These are phyloP conservation scores for Hemileccinum impolitum DNA, from an alignment of 768 basidiomycete species.

Conservation along the genomic window DNA sequence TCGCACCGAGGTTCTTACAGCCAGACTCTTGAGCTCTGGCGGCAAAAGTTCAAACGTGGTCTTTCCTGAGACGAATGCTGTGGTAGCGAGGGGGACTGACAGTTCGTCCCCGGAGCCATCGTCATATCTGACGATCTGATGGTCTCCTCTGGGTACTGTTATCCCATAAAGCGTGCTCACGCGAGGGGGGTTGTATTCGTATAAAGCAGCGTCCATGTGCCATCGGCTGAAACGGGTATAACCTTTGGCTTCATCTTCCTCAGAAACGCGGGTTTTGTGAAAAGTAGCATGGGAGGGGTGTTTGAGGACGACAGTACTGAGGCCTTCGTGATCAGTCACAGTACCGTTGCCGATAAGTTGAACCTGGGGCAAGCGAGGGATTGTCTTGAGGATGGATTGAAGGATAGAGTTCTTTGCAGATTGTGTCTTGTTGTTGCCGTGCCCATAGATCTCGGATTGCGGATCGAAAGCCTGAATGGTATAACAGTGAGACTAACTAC, in stretches of 20 bases:
- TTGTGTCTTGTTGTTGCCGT: constrained; percentile 86
- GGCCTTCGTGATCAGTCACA: constrained; percentile 77
- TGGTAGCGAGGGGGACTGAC: constrained; percentile 80
- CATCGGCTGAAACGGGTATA: constrained; percentile 84
- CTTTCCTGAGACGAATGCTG: constrained; percentile 77
- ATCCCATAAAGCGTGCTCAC: constrained; percentile 86
- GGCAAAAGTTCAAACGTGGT: constrained; percentile 83
- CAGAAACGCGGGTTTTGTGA: constrained; percentile 74
- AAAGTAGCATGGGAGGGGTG: constrained; percentile 86
- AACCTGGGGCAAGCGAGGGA: constrained; percentile 84
- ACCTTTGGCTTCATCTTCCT: constrained; percentile 71
- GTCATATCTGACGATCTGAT: constrained; percentile 71
- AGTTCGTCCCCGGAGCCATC: constrained; percentile 87
- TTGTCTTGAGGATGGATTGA: constrained; percentile 87
- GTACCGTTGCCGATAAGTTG: constrained; percentile 90
- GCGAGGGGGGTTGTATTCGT: constrained; percentile 71
- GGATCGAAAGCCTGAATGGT: constrained; percentile 70
- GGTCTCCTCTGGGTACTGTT: constrained; percentile 59
- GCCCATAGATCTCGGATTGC: constrained; percentile 61
- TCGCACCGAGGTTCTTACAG: constrained; percentile 69
- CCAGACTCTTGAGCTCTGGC: constrained; percentile 68
- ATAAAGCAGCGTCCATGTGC: constrained; percentile 90
- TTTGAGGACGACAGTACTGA: constrained; percentile 73
- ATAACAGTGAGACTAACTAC: constrained; percentile 1
- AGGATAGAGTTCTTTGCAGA: constrained; percentile 74